These are phyloP conservation scores for Babesia bovis DNA, from an alignment of 169 alveolate genomes.

Conservation along the genomic window DNA sequence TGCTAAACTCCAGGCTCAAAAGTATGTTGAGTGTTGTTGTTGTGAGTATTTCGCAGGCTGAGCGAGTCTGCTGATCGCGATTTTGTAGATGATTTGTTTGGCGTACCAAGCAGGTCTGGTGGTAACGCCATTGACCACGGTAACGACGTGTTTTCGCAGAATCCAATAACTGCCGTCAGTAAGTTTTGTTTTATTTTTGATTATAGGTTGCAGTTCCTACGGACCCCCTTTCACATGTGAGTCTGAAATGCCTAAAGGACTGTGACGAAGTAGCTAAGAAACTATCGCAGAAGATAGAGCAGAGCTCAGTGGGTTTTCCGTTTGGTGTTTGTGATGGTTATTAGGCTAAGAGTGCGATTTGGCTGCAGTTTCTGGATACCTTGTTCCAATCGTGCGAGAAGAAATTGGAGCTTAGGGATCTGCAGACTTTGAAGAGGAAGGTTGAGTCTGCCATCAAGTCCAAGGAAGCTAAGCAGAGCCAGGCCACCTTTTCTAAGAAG, in stretches of 20 bases:
- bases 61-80: slow-evolving; percentile 63
- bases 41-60: slow-evolving; percentile 10
- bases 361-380: slow-evolving; percentile 67
- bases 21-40: neutral
- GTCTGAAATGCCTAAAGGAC: slow-evolving; percentile 62
- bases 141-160: slow-evolving; percentile 39
- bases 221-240: slow-evolving; percentile 53
- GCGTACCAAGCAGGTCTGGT: slow-evolving; percentile 23
- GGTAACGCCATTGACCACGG: slow-evolving; percentile 1
- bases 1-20: slow-evolving; percentile 7
- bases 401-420: slow-evolving; percentile 60
- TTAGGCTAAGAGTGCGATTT: slow-evolving; percentile 64
- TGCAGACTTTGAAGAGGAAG: slow-evolving; percentile 61
- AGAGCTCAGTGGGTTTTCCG: slow-evolving; percentile 51
- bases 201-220: slow-evolving; percentile 36
- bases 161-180: slow-evolving; percentile 35
- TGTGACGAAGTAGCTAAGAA: slow-evolving; percentile 63
- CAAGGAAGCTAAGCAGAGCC: slow-evolving; percentile 50
- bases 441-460: slow-evolving; percentile 48
- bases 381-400: slow-evolving; percentile 64
- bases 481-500: slow-evolving; percentile 54
- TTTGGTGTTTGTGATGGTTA: neutral
- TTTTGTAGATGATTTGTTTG: slow-evolving; percentile 55
- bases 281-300: slow-evolving; percentile 65
- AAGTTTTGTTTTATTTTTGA: neutral